Percentiles rank a stretch among this genome's conserved stretches.
phyloP scores from a whole-genome alignment of 768 basidiomycete species.

The Dioszegia crocea region DNA sequence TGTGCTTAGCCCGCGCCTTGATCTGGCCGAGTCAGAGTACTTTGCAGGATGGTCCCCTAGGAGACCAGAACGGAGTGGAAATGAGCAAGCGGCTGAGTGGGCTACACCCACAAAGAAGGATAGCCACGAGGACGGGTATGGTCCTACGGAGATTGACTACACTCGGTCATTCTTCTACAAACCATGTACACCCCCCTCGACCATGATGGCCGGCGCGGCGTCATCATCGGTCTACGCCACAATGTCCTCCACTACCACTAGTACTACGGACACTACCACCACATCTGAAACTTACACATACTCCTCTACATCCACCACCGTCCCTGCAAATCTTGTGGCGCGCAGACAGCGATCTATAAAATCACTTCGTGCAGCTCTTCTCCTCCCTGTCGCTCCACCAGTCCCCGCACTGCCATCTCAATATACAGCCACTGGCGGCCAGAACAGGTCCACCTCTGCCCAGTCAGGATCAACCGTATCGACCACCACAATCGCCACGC shows the following conservation, averaged over 20 bases:
- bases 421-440: background rate
- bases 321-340: conserved; percentile 1
- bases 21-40: conserved; percentile 30
- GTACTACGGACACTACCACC: background rate
- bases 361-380: conserved; percentile 38
- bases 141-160: conserved; percentile 32
- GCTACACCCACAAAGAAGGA: conserved; percentile 3
- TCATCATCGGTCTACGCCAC: background rate
- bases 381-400: conserved; percentile 28
- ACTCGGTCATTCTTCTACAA: conserved; percentile 49
- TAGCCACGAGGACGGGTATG: background rate
- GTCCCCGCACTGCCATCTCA: conserved; percentile 25
- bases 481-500: background rate
- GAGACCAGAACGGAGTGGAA: background rate
- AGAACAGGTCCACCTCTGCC: background rate
- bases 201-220: background rate
- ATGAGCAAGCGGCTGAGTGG: background rate
- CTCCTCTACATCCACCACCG: background rate
- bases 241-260: background rate
- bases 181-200: conserved; percentile 39
- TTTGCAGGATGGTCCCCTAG: conserved; percentile 32
- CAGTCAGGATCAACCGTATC: background rate
- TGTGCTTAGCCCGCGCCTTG: conserved; percentile 23
- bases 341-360: conserved; percentile 42
- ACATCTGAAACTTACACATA: background rate